Base-by-base conservation (phyloP, 1,139 yeast species). In the Sugiyamaella grinbergsii region DNA sequence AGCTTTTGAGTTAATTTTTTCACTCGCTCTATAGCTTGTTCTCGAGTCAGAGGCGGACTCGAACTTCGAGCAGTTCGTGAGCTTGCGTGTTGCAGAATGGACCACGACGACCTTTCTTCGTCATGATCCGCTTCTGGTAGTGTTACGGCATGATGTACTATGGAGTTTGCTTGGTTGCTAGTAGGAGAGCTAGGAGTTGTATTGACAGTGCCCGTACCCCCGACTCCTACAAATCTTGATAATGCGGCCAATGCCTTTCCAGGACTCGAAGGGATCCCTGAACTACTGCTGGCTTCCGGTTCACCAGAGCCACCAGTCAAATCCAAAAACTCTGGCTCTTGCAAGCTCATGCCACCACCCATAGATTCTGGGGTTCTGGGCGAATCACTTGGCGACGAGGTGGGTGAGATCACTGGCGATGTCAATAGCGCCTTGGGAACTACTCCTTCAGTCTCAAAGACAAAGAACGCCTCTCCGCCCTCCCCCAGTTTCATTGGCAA, bases 401-500 rank as follows among this genome's bases (percentile, higher is more conserved):
- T 72, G 0, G 97, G 95, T 34, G 96, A 86, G 23, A 89, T 73
- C 36, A 93, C 95, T 0, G 99, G 99, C 0, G 97, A 89, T 0
- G 98, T 90, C 58, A 89, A 79, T 55, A 89, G 77, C 56, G 88
- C 85, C 52, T 77, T 75, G 1, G 96, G 95, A 15, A 91, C 85
- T 47, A 79, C 78, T 13, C 75, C 77, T 36, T 78, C 79, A 1
- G 97, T 87, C 63, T 91, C 96, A 71, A 93, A 91, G 44, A 93
- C 98, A 65, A 93, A 93, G 67, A 90, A 91, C 0, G 98, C 98
- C 68, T 93, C 99, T 22, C 99, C 99, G 2, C 95, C 96, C 55
- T 93, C 98, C 10, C 97, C 96, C 46, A 93, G 72, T 69, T 93
- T 93, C 98, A 93, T 93, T 10, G 96, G 96, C 51, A 91, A 74